Evolutionary conservation across 208 protist genomes (phyloP).

Genomic region (Wallacemonas sp.): DNA sequence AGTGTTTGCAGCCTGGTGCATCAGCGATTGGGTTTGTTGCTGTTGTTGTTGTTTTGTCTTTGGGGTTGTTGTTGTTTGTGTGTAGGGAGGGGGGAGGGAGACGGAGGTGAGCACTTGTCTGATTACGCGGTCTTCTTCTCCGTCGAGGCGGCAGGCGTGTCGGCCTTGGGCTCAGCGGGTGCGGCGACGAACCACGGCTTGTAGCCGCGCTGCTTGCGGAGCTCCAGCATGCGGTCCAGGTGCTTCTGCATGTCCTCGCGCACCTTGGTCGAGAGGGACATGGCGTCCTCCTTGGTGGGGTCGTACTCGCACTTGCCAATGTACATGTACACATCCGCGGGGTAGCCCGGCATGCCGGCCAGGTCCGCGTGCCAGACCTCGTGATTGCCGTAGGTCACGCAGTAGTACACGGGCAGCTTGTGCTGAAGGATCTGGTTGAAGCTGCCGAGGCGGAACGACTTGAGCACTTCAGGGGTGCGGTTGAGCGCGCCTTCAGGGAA

Average conservation of each 20-base stretch:
- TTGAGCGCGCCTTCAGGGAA: conserved; percentile 89
- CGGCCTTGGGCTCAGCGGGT: neutral
- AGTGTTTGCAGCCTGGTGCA: too few relatives aligned
- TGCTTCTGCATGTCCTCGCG: conserved; percentile 77
- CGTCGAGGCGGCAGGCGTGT: neutral
- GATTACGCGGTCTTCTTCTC: conserved; percentile 8
- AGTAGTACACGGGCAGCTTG: conserved; percentile 70
- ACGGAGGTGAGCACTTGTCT: neutral
- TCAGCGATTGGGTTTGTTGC: neutral
- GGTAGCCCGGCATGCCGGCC: conserved; percentile 65
- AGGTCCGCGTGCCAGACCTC: conserved; percentile 71
- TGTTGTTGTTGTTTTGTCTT: conserved; percentile 2
- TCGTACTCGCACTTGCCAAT: conserved; percentile 82
- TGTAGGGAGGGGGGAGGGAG: neutral
- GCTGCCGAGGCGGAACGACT: conserved; percentile 82
- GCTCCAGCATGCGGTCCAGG: conserved; percentile 49
- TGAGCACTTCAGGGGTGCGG: conserved; percentile 71
- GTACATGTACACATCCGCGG: conserved; percentile 78
- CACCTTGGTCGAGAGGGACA: conserved; percentile 43
- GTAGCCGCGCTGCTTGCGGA: conserved; percentile 39
- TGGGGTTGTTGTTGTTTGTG: neutral
- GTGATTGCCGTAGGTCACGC: conserved; percentile 76
- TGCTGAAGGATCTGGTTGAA: conserved; percentile 73
- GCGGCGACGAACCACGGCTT: conserved; percentile 39
- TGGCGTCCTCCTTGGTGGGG: conserved; percentile 34